These are phyloP conservation scores for Xylariaceae sp. DNA, from an alignment of 2,329 filamentous ascomycete genomes.

Conservation along the genomic window DNA sequence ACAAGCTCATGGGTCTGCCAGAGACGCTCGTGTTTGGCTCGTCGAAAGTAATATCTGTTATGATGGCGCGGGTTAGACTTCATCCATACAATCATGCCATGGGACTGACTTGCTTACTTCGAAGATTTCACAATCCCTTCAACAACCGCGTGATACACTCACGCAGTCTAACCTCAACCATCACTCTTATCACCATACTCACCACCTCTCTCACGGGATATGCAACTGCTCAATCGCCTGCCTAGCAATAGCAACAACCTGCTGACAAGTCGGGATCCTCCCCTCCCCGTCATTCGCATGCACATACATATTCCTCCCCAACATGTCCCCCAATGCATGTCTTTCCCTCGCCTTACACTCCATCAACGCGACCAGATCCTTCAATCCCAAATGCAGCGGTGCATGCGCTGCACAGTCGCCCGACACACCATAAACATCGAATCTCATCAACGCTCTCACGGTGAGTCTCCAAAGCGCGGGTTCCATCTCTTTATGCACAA, in stretches of 20 bases:
- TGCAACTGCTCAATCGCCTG: slow-evolving; percentile 49
- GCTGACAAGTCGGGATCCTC: slow-evolving; percentile 44
- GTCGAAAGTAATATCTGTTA: too few species aligned
- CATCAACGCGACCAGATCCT: slow-evolving; percentile 49
- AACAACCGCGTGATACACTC: too few species aligned
- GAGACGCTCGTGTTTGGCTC: too few species aligned
- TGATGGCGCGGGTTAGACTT: too few species aligned
- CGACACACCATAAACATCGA: slow-evolving; percentile 53
- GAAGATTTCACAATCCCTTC: too few species aligned
- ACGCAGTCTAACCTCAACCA: not conserved
- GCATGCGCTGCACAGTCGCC: not conserved
- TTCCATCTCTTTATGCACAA: slow-evolving; percentile 36
- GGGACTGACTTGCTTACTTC: too few species aligned
- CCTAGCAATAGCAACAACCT: slow-evolving; percentile 50
- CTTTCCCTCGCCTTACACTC: slow-evolving; percentile 45
- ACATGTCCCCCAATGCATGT: slow-evolving; percentile 46
- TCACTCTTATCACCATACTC: not conserved
- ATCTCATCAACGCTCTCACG: slow-evolving; percentile 48
- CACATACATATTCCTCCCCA: slow-evolving; percentile 37
- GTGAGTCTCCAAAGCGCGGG: slow-evolving; percentile 50
- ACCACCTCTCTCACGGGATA: slow-evolving; percentile 39
- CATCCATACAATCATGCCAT: too few species aligned
- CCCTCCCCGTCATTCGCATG: slow-evolving; percentile 22
- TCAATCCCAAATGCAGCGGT: slow-evolving; percentile 44
- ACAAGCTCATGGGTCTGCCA: too few species aligned